phyloP scores from a whole-genome alignment of 2,329 filamentous ascomycete genomes.

The Tolypocladium pustulatum region DNA sequence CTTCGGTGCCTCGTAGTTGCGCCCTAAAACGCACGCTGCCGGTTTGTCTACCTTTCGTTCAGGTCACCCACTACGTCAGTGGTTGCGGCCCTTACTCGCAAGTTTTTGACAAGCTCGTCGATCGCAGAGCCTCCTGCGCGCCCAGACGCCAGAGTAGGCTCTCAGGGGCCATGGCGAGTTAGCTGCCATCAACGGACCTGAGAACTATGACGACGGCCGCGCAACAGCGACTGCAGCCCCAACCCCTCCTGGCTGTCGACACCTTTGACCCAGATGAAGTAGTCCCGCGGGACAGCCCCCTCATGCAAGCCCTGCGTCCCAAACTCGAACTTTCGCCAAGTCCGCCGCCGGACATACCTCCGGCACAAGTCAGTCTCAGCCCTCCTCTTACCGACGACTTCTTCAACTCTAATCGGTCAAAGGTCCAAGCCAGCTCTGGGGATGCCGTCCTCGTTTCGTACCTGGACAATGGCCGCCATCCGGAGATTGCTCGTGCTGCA shows the following conservation, averaged over 20 bases:
- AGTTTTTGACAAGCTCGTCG: not conserved
- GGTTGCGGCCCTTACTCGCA: not conserved
- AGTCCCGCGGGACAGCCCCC: constrained; percentile 28
- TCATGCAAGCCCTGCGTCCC: constrained; percentile 22
- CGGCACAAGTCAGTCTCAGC: constrained; percentile 23
- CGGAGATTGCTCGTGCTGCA: constrained; percentile 52
- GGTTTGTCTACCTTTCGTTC: not conserved
- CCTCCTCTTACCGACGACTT: constrained; percentile 22
- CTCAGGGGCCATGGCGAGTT: constrained; percentile 23
- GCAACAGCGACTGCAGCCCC: constrained; percentile 20
- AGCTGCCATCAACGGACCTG: constrained; percentile 16
- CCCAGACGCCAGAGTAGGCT: not conserved
- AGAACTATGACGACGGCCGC: constrained; percentile 30
- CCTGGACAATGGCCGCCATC: constrained; percentile 52
- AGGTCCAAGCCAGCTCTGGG: constrained; percentile 45
- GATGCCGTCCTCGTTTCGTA: constrained; percentile 58
- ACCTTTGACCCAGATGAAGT: constrained; percentile 35
- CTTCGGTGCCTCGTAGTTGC: not conserved
- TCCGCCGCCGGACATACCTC: constrained; percentile 24
- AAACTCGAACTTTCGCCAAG: constrained; percentile 20
- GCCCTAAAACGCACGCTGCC: not conserved
- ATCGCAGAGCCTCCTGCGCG: not conserved
- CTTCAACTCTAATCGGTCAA: constrained; percentile 40
- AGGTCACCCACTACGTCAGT: not conserved
- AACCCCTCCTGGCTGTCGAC: constrained; percentile 17